Evolutionary conservation across 768 basidiomycete genomes (phyloP).

Genomic region (Coprinopsis sp.): DNA sequence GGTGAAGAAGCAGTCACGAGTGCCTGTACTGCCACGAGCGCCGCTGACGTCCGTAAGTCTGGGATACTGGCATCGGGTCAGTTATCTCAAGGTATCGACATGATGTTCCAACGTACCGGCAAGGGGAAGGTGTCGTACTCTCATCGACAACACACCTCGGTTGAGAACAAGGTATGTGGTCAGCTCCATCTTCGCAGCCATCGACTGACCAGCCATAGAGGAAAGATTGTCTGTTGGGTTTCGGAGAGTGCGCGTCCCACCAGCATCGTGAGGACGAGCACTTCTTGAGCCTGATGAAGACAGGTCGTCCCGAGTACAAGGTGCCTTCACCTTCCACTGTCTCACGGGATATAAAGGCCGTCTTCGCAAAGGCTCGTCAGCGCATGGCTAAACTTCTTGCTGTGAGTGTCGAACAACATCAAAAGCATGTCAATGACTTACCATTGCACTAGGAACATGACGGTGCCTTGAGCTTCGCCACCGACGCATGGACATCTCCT

Average conservation of each 20-base stretch:
- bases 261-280: neutral
- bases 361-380: neutral
- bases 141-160: constrained; percentile 13
- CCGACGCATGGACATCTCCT: constrained; percentile 31
- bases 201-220: neutral
- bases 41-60: constrained; percentile 7
- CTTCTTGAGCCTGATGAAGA: constrained; percentile 1
- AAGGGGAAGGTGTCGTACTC: constrained; percentile 16
- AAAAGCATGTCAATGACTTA: neutral
- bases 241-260: neutral
- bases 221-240: neutral
- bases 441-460: constrained; percentile 3
- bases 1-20: constrained; percentile 18
- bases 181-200: neutral
- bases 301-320: neutral
- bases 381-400: neutral
- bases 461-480: constrained; percentile 15
- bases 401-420: neutral
- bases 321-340: constrained; percentile 1
- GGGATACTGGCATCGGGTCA: neutral
- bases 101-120: neutral
- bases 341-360: neutral
- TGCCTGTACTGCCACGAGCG: constrained; percentile 10
- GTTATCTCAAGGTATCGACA: neutral
- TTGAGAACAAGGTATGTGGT: constrained; percentile 12